phyloP scores from a whole-genome alignment of 805 yeast genomes.

The Candida vaughaniae region DNA sequence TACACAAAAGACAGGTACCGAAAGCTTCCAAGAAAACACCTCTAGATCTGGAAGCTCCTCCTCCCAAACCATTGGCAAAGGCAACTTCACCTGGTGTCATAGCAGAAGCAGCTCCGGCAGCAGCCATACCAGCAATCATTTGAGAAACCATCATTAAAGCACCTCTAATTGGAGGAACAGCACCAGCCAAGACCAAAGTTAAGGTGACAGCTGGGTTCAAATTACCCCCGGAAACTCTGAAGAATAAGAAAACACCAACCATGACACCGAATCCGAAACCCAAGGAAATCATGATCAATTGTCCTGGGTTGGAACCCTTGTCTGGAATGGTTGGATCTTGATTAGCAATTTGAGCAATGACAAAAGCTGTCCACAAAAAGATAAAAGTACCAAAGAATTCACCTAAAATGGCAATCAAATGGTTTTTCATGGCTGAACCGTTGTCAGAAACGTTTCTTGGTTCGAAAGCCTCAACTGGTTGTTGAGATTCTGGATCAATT shows the following conservation, averaged over 20 bases:
- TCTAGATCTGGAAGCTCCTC: conserved; percentile 67
- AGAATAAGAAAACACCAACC: conserved; percentile 67
- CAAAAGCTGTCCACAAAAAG: conserved; percentile 77
- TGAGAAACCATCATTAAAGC: conserved; percentile 64
- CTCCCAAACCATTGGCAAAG: conserved; percentile 71
- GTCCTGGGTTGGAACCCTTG: conserved; percentile 58
- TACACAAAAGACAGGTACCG: conserved; percentile 69
- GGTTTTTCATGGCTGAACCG: conserved; percentile 42
- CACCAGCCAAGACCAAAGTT: conserved; percentile 68
- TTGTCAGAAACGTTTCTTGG: conserved; percentile 18
- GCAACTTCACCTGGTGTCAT: conserved; percentile 79
- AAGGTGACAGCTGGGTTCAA: conserved; percentile 87
- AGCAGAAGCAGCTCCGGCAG: conserved; percentile 85
- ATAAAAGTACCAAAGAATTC: conserved; percentile 86
- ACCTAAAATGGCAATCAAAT: conserved; percentile 66
- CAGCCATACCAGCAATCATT: conserved; percentile 84
- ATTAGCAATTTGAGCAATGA: conserved; percentile 83
- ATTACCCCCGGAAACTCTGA: conserved; percentile 84
- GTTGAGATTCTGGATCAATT: conserved; percentile 28
- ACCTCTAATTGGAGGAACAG: conserved; percentile 72
- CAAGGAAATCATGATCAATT: conserved; percentile 73
- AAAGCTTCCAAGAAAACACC: conserved; percentile 83
- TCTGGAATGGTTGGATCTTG: conserved; percentile 40
- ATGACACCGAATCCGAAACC: conserved; percentile 87
- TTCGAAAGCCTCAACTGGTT: conserved; percentile 24